Conservation (phyloP, 805 yeast genomes). For the Suhomyces xylopsoci region DNA sequence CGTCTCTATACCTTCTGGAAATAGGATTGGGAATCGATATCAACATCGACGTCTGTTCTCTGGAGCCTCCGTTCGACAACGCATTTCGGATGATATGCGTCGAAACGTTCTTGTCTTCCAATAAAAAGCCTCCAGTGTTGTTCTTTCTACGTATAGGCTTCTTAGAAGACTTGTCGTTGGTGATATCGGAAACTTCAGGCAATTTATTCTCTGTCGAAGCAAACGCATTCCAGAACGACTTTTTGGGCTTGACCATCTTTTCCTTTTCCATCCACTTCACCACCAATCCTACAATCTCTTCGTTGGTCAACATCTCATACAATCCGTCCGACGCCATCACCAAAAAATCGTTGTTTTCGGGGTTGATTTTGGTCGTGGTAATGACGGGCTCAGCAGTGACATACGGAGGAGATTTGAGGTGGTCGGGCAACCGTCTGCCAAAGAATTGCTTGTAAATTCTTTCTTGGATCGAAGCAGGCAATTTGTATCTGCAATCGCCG, state of each 20-base stretch:
- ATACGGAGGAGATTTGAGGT: conserved; percentile 86
- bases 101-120: conserved; percentile 85
- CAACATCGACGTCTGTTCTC: conserved; percentile 83
- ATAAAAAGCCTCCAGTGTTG: conserved; percentile 43
- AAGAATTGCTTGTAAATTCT: conserved; percentile 71
- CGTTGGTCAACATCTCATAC: conserved; percentile 87
- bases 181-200: conserved; percentile 63
- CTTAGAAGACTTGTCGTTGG: conserved; percentile 59
- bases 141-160: conserved; percentile 67
- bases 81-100: conserved; percentile 95
- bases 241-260: conserved; percentile 53
- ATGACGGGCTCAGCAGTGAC: conserved; percentile 96
- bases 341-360: conserved; percentile 74
- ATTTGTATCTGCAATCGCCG: conserved; percentile 93
- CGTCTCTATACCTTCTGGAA: conserved; percentile 91
- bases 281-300: conserved; percentile 88
- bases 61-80: conserved; percentile 77
- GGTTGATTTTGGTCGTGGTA: conserved; percentile 72
- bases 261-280: conserved; percentile 88
- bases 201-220: conserved; percentile 46
- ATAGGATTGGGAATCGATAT: conserved; percentile 89
- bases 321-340: conserved; percentile 94
- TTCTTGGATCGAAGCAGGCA: conserved; percentile 75
- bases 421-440: conserved; percentile 72
- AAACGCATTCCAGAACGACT: conserved; percentile 45